phyloP scores from a whole-genome alignment of 2,329 filamentous ascomycete genomes.

The Cryphonectria naterciae region DNA sequence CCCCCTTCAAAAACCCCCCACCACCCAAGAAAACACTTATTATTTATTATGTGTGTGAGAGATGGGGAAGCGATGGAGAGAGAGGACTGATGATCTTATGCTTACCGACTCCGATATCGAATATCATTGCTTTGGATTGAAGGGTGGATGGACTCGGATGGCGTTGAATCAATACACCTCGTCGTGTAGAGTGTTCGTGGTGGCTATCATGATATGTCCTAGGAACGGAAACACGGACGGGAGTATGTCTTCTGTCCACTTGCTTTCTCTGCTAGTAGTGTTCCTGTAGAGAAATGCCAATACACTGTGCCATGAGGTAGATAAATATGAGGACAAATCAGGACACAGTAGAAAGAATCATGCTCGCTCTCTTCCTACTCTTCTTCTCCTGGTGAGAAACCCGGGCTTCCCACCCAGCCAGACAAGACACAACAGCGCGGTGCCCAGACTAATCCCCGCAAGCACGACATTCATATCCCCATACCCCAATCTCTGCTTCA shows the following conservation, averaged over 20 bases:
- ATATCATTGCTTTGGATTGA: no score
- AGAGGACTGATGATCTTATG: background rate
- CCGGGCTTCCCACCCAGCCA: slow-evolving; percentile 50
- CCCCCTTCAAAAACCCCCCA: no score
- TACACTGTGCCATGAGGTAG: background rate
- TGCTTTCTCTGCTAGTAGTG: background rate
- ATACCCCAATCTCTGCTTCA: slow-evolving; percentile 58
- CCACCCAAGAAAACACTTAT: no score
- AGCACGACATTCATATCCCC: slow-evolving; percentile 61
- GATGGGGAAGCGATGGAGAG: no score
- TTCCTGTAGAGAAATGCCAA: background rate
- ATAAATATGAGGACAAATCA: background rate
- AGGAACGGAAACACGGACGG: background rate
- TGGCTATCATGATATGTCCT: background rate
- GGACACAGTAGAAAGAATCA: background rate
- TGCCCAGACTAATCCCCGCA: slow-evolving; percentile 48
- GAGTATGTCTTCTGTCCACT: background rate
- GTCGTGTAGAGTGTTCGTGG: background rate
- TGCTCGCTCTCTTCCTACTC: background rate
- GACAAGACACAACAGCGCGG: slow-evolving; percentile 47
- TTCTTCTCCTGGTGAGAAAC: slow-evolving; percentile 12
- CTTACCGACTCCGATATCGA: background rate
- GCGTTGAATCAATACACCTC: no score
- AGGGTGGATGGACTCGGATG: no score
- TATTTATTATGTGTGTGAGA: no score